Conservation (phyloP, 1,139 yeast species). For the Yamadazyma triangularis region DNA sequence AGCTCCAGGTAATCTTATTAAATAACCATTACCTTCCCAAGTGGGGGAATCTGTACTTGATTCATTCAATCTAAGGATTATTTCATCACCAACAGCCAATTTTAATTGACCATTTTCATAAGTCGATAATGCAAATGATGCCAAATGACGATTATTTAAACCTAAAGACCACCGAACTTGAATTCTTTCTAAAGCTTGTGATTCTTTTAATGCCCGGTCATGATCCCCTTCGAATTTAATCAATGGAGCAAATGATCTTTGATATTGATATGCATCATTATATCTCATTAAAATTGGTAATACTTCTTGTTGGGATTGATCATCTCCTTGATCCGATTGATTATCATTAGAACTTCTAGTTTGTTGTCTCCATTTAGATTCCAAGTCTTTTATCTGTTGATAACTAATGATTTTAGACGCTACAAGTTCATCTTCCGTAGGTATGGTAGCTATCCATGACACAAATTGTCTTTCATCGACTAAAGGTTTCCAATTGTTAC, state of each 20-base stretch:
- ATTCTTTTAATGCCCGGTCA: slow-evolving; percentile 71
- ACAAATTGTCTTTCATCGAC: slow-evolving; percentile 76
- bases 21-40: slow-evolving; percentile 75
- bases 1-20: slow-evolving; percentile 68
- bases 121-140: slow-evolving; percentile 64
- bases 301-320: too few relatives aligned
- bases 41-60: slow-evolving; percentile 29
- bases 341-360: slow-evolving; percentile 48
- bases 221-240: slow-evolving; percentile 78
- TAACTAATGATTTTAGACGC: slow-evolving; percentile 53
- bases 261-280: slow-evolving; percentile 82
- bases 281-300: slow-evolving; percentile 74
- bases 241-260: slow-evolving; percentile 79
- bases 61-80: slow-evolving; percentile 59
- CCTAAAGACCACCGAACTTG: slow-evolving; percentile 74
- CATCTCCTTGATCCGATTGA: slow-evolving; percentile 21
- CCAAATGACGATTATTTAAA: slow-evolving; percentile 60
- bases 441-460: slow-evolving; percentile 73
- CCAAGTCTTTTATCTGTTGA: slow-evolving; percentile 68
- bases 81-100: slow-evolving; percentile 85
- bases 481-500: slow-evolving; percentile 82
- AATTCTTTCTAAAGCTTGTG: slow-evolving; percentile 73
- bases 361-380: slow-evolving; percentile 73
- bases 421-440: slow-evolving; percentile 59
- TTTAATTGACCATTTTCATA: slow-evolving; percentile 63